phyloP scores from a whole-genome alignment of 495 filamentous ascomycete genomes.

The Penicillium mononematosum region DNA sequence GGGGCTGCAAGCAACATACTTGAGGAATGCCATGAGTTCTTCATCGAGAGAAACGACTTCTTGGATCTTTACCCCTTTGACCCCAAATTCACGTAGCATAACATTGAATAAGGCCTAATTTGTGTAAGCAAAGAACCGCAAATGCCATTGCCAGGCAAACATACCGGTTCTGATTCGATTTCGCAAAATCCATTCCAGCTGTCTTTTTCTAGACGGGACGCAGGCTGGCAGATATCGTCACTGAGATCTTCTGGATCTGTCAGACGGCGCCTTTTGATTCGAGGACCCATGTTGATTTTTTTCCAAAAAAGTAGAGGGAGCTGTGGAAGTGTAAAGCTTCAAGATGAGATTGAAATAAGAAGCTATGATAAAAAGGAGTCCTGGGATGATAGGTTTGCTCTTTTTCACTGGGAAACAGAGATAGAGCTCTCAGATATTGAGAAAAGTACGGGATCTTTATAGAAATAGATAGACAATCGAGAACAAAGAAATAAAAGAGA shows the following conservation, averaged over 20 bases:
- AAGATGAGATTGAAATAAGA: background rate
- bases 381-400: background rate
- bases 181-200: constrained; percentile 80
- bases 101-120: constrained; percentile 75
- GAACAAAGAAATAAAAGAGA: background rate
- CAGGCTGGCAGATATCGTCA: constrained; percentile 36
- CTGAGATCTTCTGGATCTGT: constrained; percentile 17
- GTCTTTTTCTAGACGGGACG: constrained; percentile 42
- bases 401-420: background rate
- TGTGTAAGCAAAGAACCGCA: constrained; percentile 4
- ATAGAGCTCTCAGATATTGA: background rate
- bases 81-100: constrained; percentile 76
- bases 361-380: background rate
- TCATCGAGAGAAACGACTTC: constrained; percentile 78
- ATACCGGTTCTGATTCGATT: constrained; percentile 86
- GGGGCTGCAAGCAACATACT: constrained; percentile 46
- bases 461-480: background rate
- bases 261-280: constrained; percentile 38
- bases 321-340: background rate
- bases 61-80: constrained; percentile 68
- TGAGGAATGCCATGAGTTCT: constrained; percentile 60
- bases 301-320: background rate
- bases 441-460: background rate
- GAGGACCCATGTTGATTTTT: constrained; percentile 29
- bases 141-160: constrained; percentile 14